Conservation (phyloP, 192 early-diverging fungal species). For the Linnemannia hyalina region DNA sequence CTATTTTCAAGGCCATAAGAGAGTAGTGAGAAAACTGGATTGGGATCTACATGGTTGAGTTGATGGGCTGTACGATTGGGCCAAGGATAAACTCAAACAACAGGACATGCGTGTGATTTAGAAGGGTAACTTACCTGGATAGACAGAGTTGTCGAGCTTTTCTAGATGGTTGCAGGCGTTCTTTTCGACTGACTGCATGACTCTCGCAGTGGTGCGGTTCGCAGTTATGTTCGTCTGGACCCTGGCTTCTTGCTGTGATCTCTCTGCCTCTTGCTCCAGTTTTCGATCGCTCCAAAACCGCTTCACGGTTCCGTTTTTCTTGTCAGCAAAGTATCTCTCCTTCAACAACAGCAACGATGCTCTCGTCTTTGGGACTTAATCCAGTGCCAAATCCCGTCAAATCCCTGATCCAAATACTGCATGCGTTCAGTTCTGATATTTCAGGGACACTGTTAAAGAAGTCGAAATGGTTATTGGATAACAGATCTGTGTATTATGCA, state of each 20-base stretch:
- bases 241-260: not conserved
- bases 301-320: constrained; percentile 10
- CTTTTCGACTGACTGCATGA: constrained; percentile 19
- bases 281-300: not conserved
- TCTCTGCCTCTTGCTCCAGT: not conserved
- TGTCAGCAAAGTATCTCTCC: not conserved
- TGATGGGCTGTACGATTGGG: too few relatives aligned
- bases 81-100: too few relatives aligned
- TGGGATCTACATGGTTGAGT: too few relatives aligned
- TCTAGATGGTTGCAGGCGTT: not conserved
- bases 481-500: constrained; percentile 12
- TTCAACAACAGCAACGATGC: constrained; percentile 3
- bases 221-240: constrained; percentile 16
- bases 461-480: constrained; percentile 14
- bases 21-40: too few relatives aligned
- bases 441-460: constrained; percentile 15
- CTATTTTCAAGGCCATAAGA: too few relatives aligned
- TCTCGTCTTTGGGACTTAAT: not conserved
- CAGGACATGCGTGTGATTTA: not conserved
- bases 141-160: constrained; percentile 3
- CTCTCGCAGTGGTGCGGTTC: constrained; percentile 22
- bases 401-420: constrained; percentile 12
- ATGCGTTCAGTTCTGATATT: constrained; percentile 21
- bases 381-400: constrained; percentile 15
- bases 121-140: not conserved